phyloP scores from a whole-genome alignment of 2,329 filamentous ascomycete genomes.

The Rugonectria rugulosa region DNA sequence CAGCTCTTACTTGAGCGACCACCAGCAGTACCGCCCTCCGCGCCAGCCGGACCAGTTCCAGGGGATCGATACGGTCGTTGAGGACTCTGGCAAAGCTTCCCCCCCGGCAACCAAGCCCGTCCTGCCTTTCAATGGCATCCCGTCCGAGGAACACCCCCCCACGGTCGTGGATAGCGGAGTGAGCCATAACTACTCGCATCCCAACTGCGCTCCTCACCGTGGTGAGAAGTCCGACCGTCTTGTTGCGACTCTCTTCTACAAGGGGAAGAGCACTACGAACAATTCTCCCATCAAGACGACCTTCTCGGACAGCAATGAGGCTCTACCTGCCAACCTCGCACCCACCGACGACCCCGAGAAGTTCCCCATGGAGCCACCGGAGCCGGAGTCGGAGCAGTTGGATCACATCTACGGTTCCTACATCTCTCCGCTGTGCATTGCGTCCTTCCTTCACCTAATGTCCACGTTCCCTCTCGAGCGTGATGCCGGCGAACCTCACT shows the following conservation, averaged over 20 bases:
- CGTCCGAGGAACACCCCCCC: slow-evolving; percentile 65
- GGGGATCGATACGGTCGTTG: slow-evolving; percentile 71
- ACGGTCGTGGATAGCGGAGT: slow-evolving; percentile 69
- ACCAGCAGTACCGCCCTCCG: slow-evolving; percentile 69
- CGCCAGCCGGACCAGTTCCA: slow-evolving; percentile 60
- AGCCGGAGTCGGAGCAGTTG: slow-evolving; percentile 62
- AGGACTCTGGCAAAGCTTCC: slow-evolving; percentile 55
- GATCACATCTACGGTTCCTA: slow-evolving; percentile 73
- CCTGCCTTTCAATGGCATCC: slow-evolving; percentile 66
- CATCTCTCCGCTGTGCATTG: slow-evolving; percentile 70
- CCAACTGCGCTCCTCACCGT: slow-evolving; percentile 64
- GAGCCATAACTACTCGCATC: slow-evolving; percentile 68
- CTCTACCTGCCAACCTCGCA: slow-evolving; percentile 61
- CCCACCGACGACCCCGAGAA: slow-evolving; percentile 65
- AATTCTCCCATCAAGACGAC: slow-evolving; percentile 42
- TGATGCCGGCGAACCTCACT: slow-evolving; percentile 61
- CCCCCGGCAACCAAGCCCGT: slow-evolving; percentile 50
- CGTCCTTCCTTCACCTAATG: slow-evolving; percentile 72
- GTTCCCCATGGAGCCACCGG: slow-evolving; percentile 67
- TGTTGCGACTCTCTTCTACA: slow-evolving; percentile 71
- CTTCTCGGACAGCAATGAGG: slow-evolving; percentile 44
- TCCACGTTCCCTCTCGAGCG: slow-evolving; percentile 65
- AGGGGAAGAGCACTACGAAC: slow-evolving; percentile 41
- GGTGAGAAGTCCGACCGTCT: slow-evolving; percentile 60
- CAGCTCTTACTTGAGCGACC: slow-evolving; percentile 68